Evolutionary conservation across 2,329 filamentous ascomycete species (phyloP).

Genomic region (Proliferodiscus dingleyae): DNA sequence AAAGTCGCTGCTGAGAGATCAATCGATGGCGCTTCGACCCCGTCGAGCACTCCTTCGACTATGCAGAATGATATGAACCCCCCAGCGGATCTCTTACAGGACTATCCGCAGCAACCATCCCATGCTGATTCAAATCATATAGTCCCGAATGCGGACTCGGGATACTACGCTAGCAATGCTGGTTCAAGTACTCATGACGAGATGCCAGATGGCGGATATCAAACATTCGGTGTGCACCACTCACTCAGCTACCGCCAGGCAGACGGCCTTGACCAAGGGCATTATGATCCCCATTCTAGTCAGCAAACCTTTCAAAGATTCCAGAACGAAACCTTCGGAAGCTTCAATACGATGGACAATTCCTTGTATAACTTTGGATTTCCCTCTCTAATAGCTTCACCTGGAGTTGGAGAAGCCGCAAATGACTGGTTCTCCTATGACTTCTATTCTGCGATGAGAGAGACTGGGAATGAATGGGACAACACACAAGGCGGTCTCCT

Average conservation of each 20-base stretch:
- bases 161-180: not conserved
- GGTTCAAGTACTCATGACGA: not conserved
- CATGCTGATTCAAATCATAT: not conserved
- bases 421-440: constrained; percentile 23
- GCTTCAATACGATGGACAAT: constrained; percentile 1
- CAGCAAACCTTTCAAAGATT: not conserved
- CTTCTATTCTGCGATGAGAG: constrained; percentile 24
- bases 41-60: not conserved
- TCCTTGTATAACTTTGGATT: constrained; percentile 13
- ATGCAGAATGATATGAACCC: not conserved
- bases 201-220: not conserved
- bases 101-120: not conserved
- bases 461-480: constrained; percentile 21
- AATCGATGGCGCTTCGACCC: not conserved
- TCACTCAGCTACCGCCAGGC: not conserved
- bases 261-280: not conserved
- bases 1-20: constrained; percentile 6
- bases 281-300: not conserved
- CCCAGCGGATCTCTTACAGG: not conserved
- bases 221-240: not conserved
- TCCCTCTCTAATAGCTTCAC: constrained; percentile 19
- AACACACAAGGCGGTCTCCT: constrained; percentile 2
- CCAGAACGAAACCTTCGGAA: not conserved
- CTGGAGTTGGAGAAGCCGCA: constrained; percentile 2
- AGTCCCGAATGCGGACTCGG: not conserved